phyloP scores from a whole-genome alignment of 2,329 filamentous ascomycete species.

The Hymenoscyphus albidus region DNA sequence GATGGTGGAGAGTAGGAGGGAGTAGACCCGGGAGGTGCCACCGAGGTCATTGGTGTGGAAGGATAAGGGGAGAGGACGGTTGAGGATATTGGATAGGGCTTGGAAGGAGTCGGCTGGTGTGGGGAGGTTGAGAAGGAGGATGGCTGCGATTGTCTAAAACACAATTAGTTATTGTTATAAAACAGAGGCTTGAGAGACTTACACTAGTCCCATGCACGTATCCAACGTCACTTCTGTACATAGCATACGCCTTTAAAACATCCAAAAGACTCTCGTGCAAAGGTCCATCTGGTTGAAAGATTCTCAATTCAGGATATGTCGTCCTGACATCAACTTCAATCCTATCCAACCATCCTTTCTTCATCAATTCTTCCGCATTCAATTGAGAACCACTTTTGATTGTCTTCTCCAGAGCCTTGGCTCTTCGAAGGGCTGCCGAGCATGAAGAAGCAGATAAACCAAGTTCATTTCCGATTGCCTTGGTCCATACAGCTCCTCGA shows the following conservation, averaged over 20 bases:
- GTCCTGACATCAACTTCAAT: slow-evolving; percentile 62
- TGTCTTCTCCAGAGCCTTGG: slow-evolving; percentile 53
- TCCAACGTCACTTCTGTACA: slow-evolving; percentile 79
- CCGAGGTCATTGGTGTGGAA: slow-evolving; percentile 68
- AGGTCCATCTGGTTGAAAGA: slow-evolving; percentile 55
- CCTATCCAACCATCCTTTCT: slow-evolving; percentile 57
- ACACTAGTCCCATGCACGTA: slow-evolving; percentile 73
- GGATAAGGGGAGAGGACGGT: slow-evolving; percentile 68
- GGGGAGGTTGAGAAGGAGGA: slow-evolving; percentile 69
- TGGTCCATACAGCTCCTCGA: slow-evolving; percentile 42
- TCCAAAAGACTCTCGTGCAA: slow-evolving; percentile 66
- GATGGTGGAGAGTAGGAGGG: slow-evolving; percentile 64
- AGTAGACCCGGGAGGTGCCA: slow-evolving; percentile 67
- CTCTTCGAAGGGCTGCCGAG: slow-evolving; percentile 65
- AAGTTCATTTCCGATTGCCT: slow-evolving; percentile 35
- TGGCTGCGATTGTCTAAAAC: slow-evolving; percentile 62
- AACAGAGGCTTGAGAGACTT: slow-evolving; percentile 38
- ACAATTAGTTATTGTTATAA: neutral
- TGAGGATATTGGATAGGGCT: slow-evolving; percentile 71
- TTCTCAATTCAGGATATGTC: slow-evolving; percentile 69
- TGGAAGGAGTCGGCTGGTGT: slow-evolving; percentile 63
- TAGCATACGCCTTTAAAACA: slow-evolving; percentile 72
- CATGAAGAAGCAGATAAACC: slow-evolving; percentile 59
- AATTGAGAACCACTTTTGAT: slow-evolving; percentile 32
- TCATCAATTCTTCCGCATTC: slow-evolving; percentile 48